Conservation (phyloP, 23 red algal species). For the Cyanidioschyzon merolae region DNA sequence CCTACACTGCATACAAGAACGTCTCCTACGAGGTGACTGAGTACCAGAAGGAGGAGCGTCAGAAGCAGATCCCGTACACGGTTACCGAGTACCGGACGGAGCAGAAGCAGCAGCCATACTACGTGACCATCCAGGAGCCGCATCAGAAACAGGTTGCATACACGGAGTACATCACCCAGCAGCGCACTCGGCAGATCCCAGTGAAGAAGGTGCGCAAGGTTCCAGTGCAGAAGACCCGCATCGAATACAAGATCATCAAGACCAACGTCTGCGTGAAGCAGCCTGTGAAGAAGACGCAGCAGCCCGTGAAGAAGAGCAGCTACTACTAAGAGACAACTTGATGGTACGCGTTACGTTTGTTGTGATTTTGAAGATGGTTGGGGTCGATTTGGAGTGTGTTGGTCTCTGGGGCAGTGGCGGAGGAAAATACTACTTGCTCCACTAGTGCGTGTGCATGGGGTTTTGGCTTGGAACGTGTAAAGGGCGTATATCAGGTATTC, state of each 20-base stretch:
- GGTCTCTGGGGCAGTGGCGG: not conserved
- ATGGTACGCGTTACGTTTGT: not conserved
- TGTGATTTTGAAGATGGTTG: too few species aligned
- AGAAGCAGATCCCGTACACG: slow-evolving; percentile 6
- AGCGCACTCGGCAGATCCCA: slow-evolving; percentile 6
- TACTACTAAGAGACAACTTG: not conserved
- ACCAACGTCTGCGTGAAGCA: slow-evolving; percentile 2
- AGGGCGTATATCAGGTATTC: too few species aligned
- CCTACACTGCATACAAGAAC: slow-evolving; percentile 14
- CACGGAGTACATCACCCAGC: slow-evolving; percentile 15
- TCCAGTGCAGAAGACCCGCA: slow-evolving; percentile 12
- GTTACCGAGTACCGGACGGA: slow-evolving; percentile 7
- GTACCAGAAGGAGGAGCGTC: slow-evolving; percentile 9
- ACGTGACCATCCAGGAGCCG: slow-evolving; percentile 5
- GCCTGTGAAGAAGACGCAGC: slow-evolving; percentile 8
- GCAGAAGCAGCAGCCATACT: slow-evolving; percentile 16
- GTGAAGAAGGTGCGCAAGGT: slow-evolving; percentile 13
- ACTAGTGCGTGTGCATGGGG: not conserved
- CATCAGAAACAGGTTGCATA: slow-evolving; percentile 3
- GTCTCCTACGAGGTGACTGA: slow-evolving; percentile 13
- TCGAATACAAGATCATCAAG: slow-evolving; percentile 5
- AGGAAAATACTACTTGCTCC: not conserved
- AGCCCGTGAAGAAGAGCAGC: not conserved
- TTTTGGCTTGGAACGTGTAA: not conserved
- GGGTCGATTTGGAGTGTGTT: not conserved